Evolutionary conservation across 192 early-diverging fungal genomes (phyloP).

Genomic region (Diversispora eburnea): DNA sequence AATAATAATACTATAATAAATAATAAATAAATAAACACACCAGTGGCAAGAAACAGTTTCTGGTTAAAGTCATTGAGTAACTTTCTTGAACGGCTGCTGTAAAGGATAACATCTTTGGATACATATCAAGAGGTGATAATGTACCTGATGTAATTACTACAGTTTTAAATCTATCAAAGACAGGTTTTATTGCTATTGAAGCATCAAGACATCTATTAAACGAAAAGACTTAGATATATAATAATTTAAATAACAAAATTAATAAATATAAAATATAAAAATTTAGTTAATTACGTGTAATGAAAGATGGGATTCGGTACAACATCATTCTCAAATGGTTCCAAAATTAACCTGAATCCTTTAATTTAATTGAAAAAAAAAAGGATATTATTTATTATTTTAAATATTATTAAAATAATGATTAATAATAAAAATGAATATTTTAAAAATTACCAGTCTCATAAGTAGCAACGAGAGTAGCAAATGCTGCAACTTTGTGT

Average conservation of each 20-base stretch:
- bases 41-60: slow-evolving; percentile 95
- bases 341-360: slow-evolving; percentile 89
- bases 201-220: slow-evolving; percentile 84
- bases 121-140: slow-evolving; percentile 98
- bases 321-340: slow-evolving; percentile 95
- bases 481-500: slow-evolving; percentile 85
- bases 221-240: not conserved
- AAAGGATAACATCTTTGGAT: slow-evolving; percentile 93
- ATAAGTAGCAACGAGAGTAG: slow-evolving; percentile 94
- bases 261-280: not conserved
- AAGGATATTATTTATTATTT: too few relatives aligned
- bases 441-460: slow-evolving; percentile 67
- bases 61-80: slow-evolving; percentile 94
- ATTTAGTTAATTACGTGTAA: slow-evolving; percentile 53
- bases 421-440: too few relatives aligned
- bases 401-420: not conserved
- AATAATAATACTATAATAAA: not conserved
- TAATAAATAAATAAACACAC: slow-evolving; percentile 35
- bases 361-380: not conserved
- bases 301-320: slow-evolving; percentile 96
- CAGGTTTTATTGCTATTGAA: slow-evolving; percentile 91
- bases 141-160: slow-evolving; percentile 99
- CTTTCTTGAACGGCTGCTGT: slow-evolving; percentile 82
- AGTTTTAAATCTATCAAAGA: slow-evolving; percentile 92
- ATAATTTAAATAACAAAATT: not conserved